phyloP scores from a whole-genome alignment of 345 rosid species.

The Rhizophora apiculata region DNA sequence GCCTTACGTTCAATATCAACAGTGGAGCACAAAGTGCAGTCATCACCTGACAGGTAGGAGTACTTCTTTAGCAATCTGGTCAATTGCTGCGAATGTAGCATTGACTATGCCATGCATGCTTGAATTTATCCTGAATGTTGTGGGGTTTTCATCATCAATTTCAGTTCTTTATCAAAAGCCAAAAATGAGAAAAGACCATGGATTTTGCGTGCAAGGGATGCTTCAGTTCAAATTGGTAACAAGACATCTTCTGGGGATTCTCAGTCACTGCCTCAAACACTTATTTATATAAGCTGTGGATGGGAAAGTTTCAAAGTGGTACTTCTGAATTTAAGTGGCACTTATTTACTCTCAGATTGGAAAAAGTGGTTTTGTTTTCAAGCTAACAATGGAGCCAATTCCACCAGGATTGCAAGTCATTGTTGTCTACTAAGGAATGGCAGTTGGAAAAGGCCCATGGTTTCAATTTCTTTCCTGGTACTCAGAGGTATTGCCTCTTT shows the following conservation, averaged over 20 bases:
- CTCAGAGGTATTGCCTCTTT: conserved; percentile 57
- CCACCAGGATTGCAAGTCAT: conserved; percentile 72
- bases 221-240: conserved; percentile 61
- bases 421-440: conserved; percentile 71
- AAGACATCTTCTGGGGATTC: conserved; percentile 38
- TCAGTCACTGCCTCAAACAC: conserved; percentile 64
- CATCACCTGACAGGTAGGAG: conserved; percentile 49
- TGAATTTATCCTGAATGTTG: not conserved
- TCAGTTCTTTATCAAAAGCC: conserved; percentile 38
- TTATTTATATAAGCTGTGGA: conserved; percentile 92
- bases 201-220: conserved; percentile 80
- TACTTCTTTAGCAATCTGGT: conserved; percentile 6
- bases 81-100: not conserved
- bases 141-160: conserved; percentile 13
- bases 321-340: conserved; percentile 14
- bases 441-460: conserved; percentile 79
- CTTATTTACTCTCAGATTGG: conserved; percentile 3
- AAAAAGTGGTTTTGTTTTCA: not conserved
- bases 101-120: not conserved
- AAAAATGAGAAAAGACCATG: conserved; percentile 97
- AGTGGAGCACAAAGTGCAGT: conserved; percentile 42
- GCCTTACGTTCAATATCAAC: conserved; percentile 53
- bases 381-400: conserved; percentile 16
- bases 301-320: conserved; percentile 99
- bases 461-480: conserved; percentile 92